Base-by-base conservation (phyloP, 495 filamentous ascomycete genomes). In the Penicillium coprophilum region DNA sequence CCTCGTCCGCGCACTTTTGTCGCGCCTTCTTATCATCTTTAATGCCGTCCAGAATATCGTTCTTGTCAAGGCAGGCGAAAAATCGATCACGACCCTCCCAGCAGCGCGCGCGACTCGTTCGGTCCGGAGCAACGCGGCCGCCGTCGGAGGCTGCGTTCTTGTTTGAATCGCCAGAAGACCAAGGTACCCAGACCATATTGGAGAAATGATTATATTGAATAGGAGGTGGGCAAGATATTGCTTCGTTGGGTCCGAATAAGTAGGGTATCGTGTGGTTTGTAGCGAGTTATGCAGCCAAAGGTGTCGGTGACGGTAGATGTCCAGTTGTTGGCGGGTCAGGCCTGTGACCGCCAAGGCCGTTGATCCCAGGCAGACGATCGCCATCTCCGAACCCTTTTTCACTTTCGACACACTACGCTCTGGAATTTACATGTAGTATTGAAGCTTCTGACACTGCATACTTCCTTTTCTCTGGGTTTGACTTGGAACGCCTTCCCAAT, bases 81-180 rank as follows among this genome's bases (percentile, higher is more conserved):
- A 92, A 98, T 32, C 63, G 66, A 70, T 98, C 94, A 27, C 94
- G 83, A 15, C 87, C 86, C 46, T 87, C 87, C 87, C 90, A 98
- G 82, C 94, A 98, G 44, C 79, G 76, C 45, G 85, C 77, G 54
- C 94, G 85, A 64, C 91, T 87, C 46, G 77, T 79, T 51, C 93
- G 86, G 57, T 87, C 85, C 1, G 94, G 94, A 1, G 89, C 87
- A 56, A 87, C 83, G 66, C 82, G 83, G 57, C 85, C 84, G 50
- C 81, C 82, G 69, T 84, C 83, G 56, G 79, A 69, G 50, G 74
- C 77, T 79, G 31, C 19, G 30, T 45, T 34, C 41, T 73, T 80
- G 41, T 67, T 66, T 61, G 68, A 50, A 21, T 77, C 76, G 39
- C 73, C 75, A 56, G 71, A 55, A 41, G 70, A 74, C 71, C 70